Evolutionary conservation across 2,329 filamentous ascomycete genomes (phyloP), one percentile per base, ranked within the genome.

Genomic region (Pseudogymnoascus sp.): DNA sequence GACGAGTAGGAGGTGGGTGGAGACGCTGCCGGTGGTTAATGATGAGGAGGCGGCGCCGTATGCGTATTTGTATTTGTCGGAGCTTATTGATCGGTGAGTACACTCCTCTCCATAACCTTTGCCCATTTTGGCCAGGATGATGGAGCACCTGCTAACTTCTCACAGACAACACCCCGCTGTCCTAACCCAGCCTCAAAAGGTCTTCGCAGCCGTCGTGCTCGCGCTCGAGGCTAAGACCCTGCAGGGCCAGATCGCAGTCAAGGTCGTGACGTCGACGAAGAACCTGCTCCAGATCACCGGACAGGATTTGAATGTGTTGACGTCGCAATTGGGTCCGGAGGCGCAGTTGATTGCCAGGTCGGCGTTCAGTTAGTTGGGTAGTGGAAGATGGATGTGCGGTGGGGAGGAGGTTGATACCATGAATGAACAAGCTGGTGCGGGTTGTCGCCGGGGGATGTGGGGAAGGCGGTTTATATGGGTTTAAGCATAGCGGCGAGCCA

Each of bases 11-110:
- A 88, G 90, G 74, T 99, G 95, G 95, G 79, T 99, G 60, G 87
- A 92, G 68, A 97, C 93, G 0, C 80, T 99, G 37, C 95, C 95
- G 0, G 89, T 99, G 62, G 87, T 88, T 14, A 97, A 96, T 73
- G 95, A 99, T 69, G 95, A 99, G 76, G 95, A 99, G 79, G 95
- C 95, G 3, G 95, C 95, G 19, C 95, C 95, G 13, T 98, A 96
- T 75, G 93, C 93, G 1, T 99, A 99, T 75, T 88, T 88, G 51
- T 99, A 96, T 78, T 80, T 99, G 65, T 88, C 90, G 11, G 89
- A 96, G 75, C 78, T 99, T 67, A 97, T 98, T 74, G 90, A 96
- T 70, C 90, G 96, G 95, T 97, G 86, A 85, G 92, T 88, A 34
- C 21, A 31, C 28, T 31, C 28, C 28, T 28, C 28, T 28, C 28